Conservation (phyloP, 768 basidiomycete species). For the Pleurotus salmoneostramineus region DNA sequence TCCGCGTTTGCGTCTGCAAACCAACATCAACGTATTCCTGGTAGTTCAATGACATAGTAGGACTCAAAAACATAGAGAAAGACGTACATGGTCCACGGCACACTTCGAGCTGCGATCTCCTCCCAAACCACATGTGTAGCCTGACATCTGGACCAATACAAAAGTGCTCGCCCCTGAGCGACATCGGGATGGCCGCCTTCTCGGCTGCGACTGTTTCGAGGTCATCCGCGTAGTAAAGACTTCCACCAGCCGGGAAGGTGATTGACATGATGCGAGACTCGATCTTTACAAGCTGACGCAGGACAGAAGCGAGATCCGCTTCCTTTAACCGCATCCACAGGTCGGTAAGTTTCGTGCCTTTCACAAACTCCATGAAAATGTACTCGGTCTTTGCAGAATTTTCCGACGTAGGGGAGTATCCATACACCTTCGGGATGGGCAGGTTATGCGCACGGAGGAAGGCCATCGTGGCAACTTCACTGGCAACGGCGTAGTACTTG, state of each 20-base stretch:
- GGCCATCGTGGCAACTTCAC: conserved; percentile 33
- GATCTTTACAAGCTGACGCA: conserved; percentile 41
- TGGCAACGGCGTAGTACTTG: conserved; percentile 24
- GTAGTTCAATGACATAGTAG: neutral
- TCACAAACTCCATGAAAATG: conserved; percentile 41
- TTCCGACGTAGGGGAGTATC: conserved; percentile 24
- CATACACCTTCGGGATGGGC: conserved; percentile 26
- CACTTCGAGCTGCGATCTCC: conserved; percentile 44
- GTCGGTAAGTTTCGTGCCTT: conserved; percentile 37
- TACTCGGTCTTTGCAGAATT: conserved; percentile 39
- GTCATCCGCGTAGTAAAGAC: conserved; percentile 45
- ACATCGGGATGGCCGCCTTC: conserved; percentile 25
- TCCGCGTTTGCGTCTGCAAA: conserved; percentile 39
- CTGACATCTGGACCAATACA: conserved; percentile 43
- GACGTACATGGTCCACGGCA: conserved; percentile 49
- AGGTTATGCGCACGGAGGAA: conserved; percentile 24
- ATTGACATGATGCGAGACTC: conserved; percentile 45
- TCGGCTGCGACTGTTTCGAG: conserved; percentile 30
- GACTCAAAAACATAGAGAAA: conserved; percentile 23
- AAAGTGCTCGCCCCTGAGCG: conserved; percentile 34
- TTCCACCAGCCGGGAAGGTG: conserved; percentile 46
- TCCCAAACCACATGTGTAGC: conserved; percentile 43
- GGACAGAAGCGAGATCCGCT: conserved; percentile 33
- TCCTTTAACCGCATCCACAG: conserved; percentile 34
- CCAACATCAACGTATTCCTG: conserved; percentile 21